phyloP scores from a whole-genome alignment of 1,284 basidiomycete species.

The Melanopsichium pennsylvanicum region DNA sequence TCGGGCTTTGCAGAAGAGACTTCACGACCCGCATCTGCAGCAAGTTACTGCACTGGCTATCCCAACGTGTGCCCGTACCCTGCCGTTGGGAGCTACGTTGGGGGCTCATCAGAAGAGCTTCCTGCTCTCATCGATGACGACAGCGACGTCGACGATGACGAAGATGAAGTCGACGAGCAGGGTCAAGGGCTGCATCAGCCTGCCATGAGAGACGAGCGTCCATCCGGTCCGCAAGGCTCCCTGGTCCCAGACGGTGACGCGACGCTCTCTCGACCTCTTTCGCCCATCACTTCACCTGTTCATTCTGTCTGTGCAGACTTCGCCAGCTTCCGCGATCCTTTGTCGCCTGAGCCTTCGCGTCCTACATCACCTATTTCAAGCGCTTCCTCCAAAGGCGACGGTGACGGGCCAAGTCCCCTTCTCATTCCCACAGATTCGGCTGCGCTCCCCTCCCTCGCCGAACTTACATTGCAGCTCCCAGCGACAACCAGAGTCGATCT shows the following conservation, averaged over 20 bases:
- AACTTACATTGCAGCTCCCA: constrained; percentile 28
- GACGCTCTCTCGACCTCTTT: constrained; percentile 12
- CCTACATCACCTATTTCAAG: constrained; percentile 39
- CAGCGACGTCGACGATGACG: constrained; percentile 43
- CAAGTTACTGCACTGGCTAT: constrained; percentile 36
- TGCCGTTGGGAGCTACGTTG: constrained; percentile 4
- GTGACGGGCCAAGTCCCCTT: constrained; percentile 19
- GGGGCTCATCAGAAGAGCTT: constrained; percentile 36
- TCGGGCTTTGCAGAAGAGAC: constrained; percentile 34
- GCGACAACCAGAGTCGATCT: constrained; percentile 1
- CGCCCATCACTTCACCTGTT: constrained; percentile 23
- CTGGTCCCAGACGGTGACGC: constrained; percentile 4
- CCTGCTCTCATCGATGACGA: constrained; percentile 44
- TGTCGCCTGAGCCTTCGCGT: constrained; percentile 31
- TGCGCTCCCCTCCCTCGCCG: constrained; percentile 23
- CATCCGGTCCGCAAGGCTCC: too few species aligned
- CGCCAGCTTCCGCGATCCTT: constrained; percentile 13
- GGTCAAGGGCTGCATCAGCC: background rate
- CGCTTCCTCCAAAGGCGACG: constrained; percentile 37
- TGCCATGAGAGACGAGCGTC: too few species aligned
- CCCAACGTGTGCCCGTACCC: constrained; percentile 46
- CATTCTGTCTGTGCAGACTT: constrained; percentile 18
- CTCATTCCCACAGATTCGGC: constrained; percentile 20
- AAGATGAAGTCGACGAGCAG: constrained; percentile 23
- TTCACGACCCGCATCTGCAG: constrained; percentile 17